Evolutionary conservation across 2,329 filamentous ascomycete species (phyloP), one percentile per base, ranked within the genome.

Genomic region (Fusarium duplospermum): DNA sequence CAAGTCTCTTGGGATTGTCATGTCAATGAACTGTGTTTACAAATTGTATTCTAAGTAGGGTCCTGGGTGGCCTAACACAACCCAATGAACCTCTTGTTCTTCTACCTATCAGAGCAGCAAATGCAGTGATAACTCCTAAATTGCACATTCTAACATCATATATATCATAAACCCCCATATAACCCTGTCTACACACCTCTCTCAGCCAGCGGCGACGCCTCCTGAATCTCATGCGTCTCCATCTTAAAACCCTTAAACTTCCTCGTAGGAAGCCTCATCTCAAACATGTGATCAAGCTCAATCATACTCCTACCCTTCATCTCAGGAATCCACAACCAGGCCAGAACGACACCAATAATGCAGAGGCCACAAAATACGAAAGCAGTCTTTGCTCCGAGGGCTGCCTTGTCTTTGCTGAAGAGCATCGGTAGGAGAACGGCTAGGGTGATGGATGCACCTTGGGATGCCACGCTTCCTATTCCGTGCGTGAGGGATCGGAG

Each of bases 401-500:
- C 82, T 0, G 74, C 78, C 22, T 79, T 77, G 35, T 82, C 80
- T 0, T 72, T 70, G 27, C 80, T 80, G 35, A 77, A 82, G 0
- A 81, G 69, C 45, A 79, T 75, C 0, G 81, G 79, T 14, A 82
- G 40, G 7, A 77, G 62, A 3, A 81, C 68, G 1, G 68, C 66
- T 18, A 78, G 20, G 5, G 60, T 71, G 1, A 84, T 83, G 0
- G 82, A 83, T 0, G 82, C 78, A 0, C 83, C 75, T 6, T 85
- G 83, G 4, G 82, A 82, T 0, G 82, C 79, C 7, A 86, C 78
- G 75, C 84, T 86, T 29, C 83, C 83, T 3, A 86, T 63, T 1
- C 82, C 84, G 24, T 85, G 83, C 0, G 77, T 77, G 11, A 69
- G 58, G 2, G 78, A 69, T 29, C 78, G 65, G 0, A 80, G 66